Evolutionary conservation across 2,329 filamentous ascomycete species (phyloP).

Genomic region (Penicillium griseofulvum): DNA sequence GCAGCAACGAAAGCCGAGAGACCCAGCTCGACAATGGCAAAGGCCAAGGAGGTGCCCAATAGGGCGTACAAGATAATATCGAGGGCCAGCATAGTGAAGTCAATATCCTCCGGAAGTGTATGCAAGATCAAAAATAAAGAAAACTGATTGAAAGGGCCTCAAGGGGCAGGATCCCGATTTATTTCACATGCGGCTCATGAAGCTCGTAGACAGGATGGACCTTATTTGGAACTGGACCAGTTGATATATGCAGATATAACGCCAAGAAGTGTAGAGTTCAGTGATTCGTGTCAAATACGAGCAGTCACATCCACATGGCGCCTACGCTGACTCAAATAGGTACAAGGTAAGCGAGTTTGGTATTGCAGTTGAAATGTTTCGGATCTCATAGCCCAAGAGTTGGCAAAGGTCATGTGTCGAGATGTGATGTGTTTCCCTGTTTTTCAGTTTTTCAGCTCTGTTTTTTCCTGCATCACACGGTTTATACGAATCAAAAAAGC

Average conservation of each 20-base stretch:
- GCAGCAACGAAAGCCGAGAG: conserved; percentile 21
- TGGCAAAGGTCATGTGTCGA: not conserved
- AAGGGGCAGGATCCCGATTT: conserved; percentile 9
- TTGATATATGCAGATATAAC: not conserved
- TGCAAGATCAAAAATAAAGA: not conserved
- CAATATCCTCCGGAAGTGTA: not conserved
- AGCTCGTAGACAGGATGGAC: conserved; percentile 2
- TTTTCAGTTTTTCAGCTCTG: not conserved
- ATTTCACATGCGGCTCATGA: conserved; percentile 11
- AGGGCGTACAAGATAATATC: conserved; percentile 26
- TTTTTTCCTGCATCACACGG: not conserved
- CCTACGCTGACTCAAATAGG: conserved; percentile 9
- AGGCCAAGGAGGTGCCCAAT: conserved; percentile 23
- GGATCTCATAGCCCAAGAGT: not conserved
- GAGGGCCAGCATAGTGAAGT: conserved; percentile 20
- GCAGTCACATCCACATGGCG: conserved; percentile 14
- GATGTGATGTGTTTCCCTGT: not conserved
- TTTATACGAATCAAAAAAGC: not conserved
- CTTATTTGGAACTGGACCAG: not conserved
- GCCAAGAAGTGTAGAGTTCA: conserved; percentile 2
- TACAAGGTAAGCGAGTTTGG: conserved; percentile 22
- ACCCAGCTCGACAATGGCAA: conserved; percentile 31
- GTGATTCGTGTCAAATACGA: conserved; percentile 17
- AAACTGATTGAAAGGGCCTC: not conserved
- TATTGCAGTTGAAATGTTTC: conserved; percentile 5